These are phyloP conservation scores for Adansonia madagascariensis DNA, from an alignment of 441 rosid genomes.

Conservation along the genomic window DNA sequence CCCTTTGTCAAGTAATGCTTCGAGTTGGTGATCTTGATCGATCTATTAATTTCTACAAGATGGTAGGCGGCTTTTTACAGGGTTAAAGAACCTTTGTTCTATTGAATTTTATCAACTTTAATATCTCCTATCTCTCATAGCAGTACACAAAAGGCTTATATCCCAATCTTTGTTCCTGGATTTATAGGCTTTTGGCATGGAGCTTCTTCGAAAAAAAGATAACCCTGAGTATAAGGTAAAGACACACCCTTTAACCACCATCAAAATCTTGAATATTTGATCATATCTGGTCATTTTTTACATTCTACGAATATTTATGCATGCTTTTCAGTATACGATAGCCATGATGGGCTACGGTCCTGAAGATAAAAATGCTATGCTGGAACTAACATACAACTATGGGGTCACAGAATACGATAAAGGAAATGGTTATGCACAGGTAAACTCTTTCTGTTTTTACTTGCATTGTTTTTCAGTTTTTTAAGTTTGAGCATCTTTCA, in stretches of 20 bases:
- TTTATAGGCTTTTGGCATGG: conserved; percentile 56
- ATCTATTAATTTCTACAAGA: conserved; percentile 77
- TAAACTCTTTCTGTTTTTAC: conserved; percentile 27
- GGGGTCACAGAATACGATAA: conserved; percentile 86
- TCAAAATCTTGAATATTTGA: background rate
- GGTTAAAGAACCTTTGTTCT: background rate
- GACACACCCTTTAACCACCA: background rate
- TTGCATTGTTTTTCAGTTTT: background rate
- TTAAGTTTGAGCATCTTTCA: background rate
- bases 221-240: conserved; percentile 51
- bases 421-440: conserved; percentile 95
- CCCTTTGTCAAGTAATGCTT: conserved; percentile 95
- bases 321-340: conserved; percentile 57
- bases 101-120: background rate
- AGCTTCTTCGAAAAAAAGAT: conserved; percentile 54
- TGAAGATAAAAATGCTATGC: conserved; percentile 80
- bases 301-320: background rate
- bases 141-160: background rate
- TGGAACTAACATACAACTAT: conserved; percentile 91
- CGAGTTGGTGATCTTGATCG: conserved; percentile 96
- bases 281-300: background rate
- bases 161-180: background rate
- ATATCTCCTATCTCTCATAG: background rate
- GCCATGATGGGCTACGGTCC: conserved; percentile 98
- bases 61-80: conserved; percentile 45